Evolutionary conservation across 2,329 filamentous ascomycete genomes (phyloP), one percentile per base, ranked within the genome.

Genomic region (Raffaelea arxii): DNA sequence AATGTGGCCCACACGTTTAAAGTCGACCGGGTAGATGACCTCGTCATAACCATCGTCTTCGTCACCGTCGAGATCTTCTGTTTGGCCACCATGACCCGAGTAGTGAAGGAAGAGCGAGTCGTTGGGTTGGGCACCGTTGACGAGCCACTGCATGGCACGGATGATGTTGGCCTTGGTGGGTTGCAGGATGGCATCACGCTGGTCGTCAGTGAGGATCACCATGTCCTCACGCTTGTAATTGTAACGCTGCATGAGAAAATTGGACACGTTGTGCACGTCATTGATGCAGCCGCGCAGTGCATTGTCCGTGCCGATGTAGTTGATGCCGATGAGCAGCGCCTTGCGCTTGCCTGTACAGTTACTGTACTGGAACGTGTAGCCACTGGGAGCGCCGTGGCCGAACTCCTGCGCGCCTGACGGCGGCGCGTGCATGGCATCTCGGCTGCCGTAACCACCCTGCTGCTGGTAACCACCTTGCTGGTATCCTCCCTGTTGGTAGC

Each of bases 261-360:
- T 66, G 25, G 82, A 86, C 64, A 89, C 77, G 60, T 89, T 89
- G 66, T 82, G 80, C 27, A 84, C 82, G 61, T 89, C 84, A 65
- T 89, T 89, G 72, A 89, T 86, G 64, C 84, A 89, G 38, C 84
- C 84, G 49, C 79, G 72, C 45, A 89, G 74, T 69, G 86, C 81
- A 42, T 78, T 83, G 21, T 79, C 65, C 59, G 85, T 80, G 44
- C 80, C 78, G 56, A 87, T 83, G 68, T 89, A 89, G 70, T 89
- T 89, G 71, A 89, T 86, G 44, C 84, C 84, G 52, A 89, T 86
- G 47, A 89, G 67, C 47, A 89, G 67, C 7, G 84, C 84, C 68
- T 86, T 87, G 57, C 84, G 74, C 53, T 74, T 75, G 44, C 84
- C 84, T 6, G 78, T 82, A 62, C 84, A 89, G 59, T 81, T 79